Base-by-base conservation (phyloP, 2,329 filamentous ascomycete species). In the Penicillium concentricum region DNA sequence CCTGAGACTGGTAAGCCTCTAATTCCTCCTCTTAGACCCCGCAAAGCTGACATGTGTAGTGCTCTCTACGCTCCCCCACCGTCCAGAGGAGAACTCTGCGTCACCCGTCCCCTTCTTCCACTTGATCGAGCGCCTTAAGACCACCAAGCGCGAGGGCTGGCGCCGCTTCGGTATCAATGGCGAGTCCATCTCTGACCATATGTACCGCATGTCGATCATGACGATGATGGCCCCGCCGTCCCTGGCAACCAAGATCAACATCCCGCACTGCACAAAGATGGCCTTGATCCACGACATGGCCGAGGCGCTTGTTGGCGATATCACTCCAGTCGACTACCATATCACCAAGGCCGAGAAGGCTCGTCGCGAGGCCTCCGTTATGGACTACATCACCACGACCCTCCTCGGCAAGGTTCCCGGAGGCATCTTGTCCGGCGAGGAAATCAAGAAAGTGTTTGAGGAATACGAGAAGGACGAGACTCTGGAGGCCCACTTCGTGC, bases 151-250 rank as follows among this genome's bases (percentile, higher is more conserved):
- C 59, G 94, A 97, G 77, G 94, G 94, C 63, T 99, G 94, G 94
- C 85, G 90, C 54, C 86, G 94, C 37, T 97, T 97, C 72, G 87
- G 86, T 38, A 91, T 99, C 65, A 65, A 73, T 55, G 89, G 91
- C 72, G 94, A 99, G 76, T 96, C 91, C 2, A 97, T 99, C 71
- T 84, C 91, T 52, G 94, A 99, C 78, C 94, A 99, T 82, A 99
- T 99, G 94, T 99, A 97, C 78, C 92, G 94, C 77, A 99, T 99
- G 94, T 91, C 92, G 48, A 84, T 99, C 65, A 91, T 99, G 74
- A 92, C 91, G 62, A 90, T 99, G 87, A 85, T 97, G 63, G 92
- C 91, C 2, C 93, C 94, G 2, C 82, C 90, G 0, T 78, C 88
- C 1, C 84, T 97, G 12, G 82, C 86, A 2, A 77, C 85, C 0